Base-by-base conservation (phyloP, 2,329 filamentous ascomycete genomes). In the Colletotrichum musae region DNA sequence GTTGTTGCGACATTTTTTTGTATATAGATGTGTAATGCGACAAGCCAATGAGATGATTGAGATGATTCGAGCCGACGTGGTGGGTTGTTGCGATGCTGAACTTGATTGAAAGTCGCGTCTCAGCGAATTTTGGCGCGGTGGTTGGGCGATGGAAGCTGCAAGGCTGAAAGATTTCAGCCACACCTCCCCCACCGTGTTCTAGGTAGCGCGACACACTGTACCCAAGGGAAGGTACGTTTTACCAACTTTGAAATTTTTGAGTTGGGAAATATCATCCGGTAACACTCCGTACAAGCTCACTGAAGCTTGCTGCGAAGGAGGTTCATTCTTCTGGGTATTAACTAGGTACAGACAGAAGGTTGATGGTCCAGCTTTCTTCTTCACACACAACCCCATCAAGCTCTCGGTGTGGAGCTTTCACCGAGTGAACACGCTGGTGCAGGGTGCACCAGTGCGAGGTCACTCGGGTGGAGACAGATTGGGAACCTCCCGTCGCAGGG, bases 1-100 rank as follows among this genome's bases (percentile, higher is more conserved):
- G 85, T 80, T 89, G 87, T 72, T 86, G 83, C 69, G 87, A 85
- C 88, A 89, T 89, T 71, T 39, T 80, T 71, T 66, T 65, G 70
- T 60, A 24, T n/a, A 57, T 61, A 6, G 10, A 32, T 21, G 24
- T 53, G 21, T 54, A 21, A 62, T 70, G 56, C 59, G 52, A 60
- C 64, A 52, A 50, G 53, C 58, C 61, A 53, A 48, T 57, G 45
- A 61, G 13, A 24, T 48, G 13, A 71, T 65, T 60, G 60, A 39
- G 54, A 60, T 56, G 65, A 18, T 32, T 47, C 59, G 51, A 9
- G 26, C 51, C n/a, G 18, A 15, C 52, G 45, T 50, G 52, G 58
- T 64, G 43, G 41, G 54, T 60, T 65, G 43, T 66, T 66, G 66
- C 54, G 66, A 66, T 69, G 66, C 56, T 51, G 62, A 62, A 24